phyloP scores from a whole-genome alignment of 2,329 filamentous ascomycete species.

The Fusarium secorum region DNA sequence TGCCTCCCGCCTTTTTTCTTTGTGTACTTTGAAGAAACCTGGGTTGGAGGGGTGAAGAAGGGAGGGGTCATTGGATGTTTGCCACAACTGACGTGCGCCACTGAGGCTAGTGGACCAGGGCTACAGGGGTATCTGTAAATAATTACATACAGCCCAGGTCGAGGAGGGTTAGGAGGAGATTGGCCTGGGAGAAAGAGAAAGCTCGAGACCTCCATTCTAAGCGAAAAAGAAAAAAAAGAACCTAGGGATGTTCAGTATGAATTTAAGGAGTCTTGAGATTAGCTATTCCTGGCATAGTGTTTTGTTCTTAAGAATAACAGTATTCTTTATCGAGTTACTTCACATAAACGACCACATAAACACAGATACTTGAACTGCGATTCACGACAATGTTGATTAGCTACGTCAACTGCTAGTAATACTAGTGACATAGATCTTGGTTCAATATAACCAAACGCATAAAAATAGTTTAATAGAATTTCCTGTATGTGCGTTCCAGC shows the following conservation, averaged over 20 bases:
- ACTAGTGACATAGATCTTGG: neutral
- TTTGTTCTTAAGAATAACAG: neutral
- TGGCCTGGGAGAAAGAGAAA: neutral
- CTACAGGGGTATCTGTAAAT: neutral
- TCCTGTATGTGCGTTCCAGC: neutral
- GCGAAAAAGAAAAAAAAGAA: neutral
- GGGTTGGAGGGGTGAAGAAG: conserved; percentile 41
- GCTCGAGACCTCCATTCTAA: neutral
- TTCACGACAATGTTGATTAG: neutral
- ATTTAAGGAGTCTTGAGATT: neutral
- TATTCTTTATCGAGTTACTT: neutral
- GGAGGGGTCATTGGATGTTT: conserved; percentile 31
- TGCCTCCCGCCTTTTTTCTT: conserved; percentile 27
- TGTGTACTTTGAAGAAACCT: conserved; percentile 31
- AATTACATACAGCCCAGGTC: neutral
- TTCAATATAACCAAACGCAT: neutral
- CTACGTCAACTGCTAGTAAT: too few relatives aligned
- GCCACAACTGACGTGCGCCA: conserved; percentile 35
- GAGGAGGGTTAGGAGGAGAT: neutral
- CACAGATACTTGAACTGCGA: neutral
- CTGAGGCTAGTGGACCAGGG: conserved; percentile 6
- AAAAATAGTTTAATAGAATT: neutral
- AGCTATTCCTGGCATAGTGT: neutral
- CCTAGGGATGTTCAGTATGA: neutral
- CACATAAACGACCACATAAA: neutral